phyloP scores from a whole-genome alignment of 345 rosid species.

The Jatropha curcas region DNA sequence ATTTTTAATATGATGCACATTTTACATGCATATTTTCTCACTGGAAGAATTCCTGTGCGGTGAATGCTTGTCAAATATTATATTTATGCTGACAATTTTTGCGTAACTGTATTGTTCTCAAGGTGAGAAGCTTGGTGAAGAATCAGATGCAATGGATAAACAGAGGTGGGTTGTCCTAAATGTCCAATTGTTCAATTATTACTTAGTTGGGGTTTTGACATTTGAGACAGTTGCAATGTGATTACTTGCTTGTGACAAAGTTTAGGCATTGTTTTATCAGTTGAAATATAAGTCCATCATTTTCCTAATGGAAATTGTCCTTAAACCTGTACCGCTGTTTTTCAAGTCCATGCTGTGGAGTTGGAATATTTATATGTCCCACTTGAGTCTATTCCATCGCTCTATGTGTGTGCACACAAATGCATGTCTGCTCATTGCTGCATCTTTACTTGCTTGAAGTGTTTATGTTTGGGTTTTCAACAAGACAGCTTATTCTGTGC shows the following conservation, averaged over 20 bases:
- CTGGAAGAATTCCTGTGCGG: not conserved
- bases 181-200: not conserved
- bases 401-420: too few species aligned
- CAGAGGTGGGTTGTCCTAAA: constrained; percentile 43
- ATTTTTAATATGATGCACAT: not conserved
- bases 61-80: not conserved
- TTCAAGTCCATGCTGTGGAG: not conserved
- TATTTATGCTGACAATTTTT: constrained; percentile 16
- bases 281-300: not conserved
- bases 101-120: constrained; percentile 18
- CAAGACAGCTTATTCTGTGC: not conserved
- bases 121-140: constrained; percentile 52
- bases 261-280: not conserved
- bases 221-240: not conserved
- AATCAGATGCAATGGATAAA: constrained; percentile 36
- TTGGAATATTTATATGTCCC: too few species aligned
- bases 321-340: not conserved
- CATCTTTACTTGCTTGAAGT: not conserved
- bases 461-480: not conserved
- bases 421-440: too few species aligned
- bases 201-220: not conserved
- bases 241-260: constrained; percentile 8
- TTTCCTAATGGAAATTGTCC: not conserved
- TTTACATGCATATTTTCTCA: not conserved
- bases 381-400: too few species aligned